Conservation (phyloP, 768 basidiomycete species). For the Pleurotus eryngii region DNA sequence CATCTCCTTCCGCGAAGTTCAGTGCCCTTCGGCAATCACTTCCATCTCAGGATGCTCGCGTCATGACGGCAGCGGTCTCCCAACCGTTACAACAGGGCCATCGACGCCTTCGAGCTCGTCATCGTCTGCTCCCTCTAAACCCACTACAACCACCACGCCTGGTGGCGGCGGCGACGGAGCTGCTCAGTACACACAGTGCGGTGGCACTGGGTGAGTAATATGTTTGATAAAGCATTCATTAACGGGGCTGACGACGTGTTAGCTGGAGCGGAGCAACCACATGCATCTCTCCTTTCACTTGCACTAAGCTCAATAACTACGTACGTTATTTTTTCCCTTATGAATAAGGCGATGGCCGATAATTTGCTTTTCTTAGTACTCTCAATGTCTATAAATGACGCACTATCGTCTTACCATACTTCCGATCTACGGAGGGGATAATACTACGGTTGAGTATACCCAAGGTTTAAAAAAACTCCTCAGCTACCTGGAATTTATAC, state of each 20-base stretch:
- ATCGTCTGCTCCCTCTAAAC: neutral
- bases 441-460: no score
- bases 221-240: neutral
- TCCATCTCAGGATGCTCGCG: slow-evolving; percentile 5
- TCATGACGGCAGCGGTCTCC: neutral
- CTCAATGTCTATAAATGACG: neutral
- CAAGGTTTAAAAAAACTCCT: no score
- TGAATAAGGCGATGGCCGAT: neutral
- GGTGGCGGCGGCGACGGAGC: neutral
- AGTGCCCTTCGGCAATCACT: slow-evolving; percentile 1
- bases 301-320: slow-evolving; percentile 1
- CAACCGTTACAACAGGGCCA: neutral
- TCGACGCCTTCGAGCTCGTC: neutral
- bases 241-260: neutral
- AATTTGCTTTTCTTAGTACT: neutral
- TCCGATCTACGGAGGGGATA: no score
- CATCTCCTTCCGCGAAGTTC: neutral
- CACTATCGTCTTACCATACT: no score
- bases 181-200: neutral
- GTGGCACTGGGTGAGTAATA: neutral
- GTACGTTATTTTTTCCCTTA: neutral
- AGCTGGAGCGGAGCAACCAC: neutral
- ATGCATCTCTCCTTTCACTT: neutral
- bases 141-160: neutral
- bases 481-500: no score